Evolutionary conservation across 768 basidiomycete species (phyloP).

Genomic region (Lactarius sp.): DNA sequence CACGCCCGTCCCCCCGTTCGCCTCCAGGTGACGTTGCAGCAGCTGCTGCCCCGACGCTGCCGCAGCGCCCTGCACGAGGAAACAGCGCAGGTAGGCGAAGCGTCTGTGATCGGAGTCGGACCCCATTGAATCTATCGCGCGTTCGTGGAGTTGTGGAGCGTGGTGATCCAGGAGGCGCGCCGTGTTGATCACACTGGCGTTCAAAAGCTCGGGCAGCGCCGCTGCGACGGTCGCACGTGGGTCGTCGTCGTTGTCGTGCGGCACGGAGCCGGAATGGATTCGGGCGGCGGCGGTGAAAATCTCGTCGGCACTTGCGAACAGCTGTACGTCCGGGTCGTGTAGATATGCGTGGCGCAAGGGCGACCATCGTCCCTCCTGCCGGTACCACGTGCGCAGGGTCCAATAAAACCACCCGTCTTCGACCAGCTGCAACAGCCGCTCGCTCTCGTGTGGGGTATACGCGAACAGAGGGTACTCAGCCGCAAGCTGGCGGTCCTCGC

Average conservation of each 20-base stretch:
- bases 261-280: conserved; percentile 46
- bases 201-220: conserved; percentile 61
- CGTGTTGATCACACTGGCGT: conserved; percentile 54
- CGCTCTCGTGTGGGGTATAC: conserved; percentile 79
- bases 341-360: conserved; percentile 69
- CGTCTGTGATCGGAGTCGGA: conserved; percentile 46
- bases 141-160: no score
- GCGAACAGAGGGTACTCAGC: conserved; percentile 89
- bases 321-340: conserved; percentile 59
- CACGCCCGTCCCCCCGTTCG: conserved; percentile 52
- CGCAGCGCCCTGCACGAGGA: conserved; percentile 28
- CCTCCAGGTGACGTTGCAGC: conserved; percentile 39
- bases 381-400: conserved; percentile 78
- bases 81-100: conserved; percentile 70
- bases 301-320: conserved; percentile 64
- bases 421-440: conserved; percentile 63
- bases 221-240: conserved; percentile 40
- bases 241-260: conserved; percentile 43
- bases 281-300: conserved; percentile 44
- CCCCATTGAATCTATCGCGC: no score
- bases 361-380: conserved; percentile 71
- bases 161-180: conserved; percentile 29
- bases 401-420: conserved; percentile 84
- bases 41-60: conserved; percentile 26
- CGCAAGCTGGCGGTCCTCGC: conserved; percentile 93